Conservation (phyloP, 1,284 basidiomycete genomes). For the Xerocomus amazonicus region DNA sequence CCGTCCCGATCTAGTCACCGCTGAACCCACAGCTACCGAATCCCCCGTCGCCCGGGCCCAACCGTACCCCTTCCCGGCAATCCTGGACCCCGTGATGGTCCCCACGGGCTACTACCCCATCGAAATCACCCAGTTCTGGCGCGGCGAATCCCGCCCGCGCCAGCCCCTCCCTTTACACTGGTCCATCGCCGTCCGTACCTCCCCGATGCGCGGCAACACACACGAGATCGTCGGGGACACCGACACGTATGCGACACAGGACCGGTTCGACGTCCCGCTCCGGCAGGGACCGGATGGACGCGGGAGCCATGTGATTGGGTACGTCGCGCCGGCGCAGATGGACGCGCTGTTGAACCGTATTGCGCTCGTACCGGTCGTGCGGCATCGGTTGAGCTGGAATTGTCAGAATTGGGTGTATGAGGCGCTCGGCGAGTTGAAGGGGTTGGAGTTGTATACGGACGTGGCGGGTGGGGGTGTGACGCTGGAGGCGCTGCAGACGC, state of each 20-base stretch:
- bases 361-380: constrained; percentile 4
- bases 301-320: constrained; percentile 12
- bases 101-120: constrained; percentile 21
- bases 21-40: background rate
- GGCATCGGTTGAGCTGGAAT: constrained; percentile 11
- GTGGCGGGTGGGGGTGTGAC: constrained; percentile 2
- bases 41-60: background rate
- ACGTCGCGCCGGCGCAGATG: constrained; percentile 5
- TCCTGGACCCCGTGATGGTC: constrained; percentile 21
- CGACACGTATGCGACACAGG: constrained; percentile 21
- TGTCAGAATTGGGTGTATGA: constrained; percentile 19
- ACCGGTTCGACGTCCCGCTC: constrained; percentile 11
- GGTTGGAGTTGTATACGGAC: constrained; percentile 7
- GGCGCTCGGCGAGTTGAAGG: constrained; percentile 3
- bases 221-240: constrained; percentile 29
- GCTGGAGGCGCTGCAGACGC: constrained; percentile 8
- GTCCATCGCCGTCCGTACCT: constrained; percentile 25
- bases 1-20: background rate
- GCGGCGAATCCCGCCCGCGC: constrained; percentile 12
- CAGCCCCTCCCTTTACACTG: constrained; percentile 26
- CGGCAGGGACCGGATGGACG: constrained; percentile 3
- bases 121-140: constrained; percentile 30
- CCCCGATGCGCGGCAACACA: constrained; percentile 16
- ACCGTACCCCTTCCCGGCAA: constrained; percentile 1
- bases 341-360: constrained; percentile 3